phyloP scores from a whole-genome alignment of 2,329 filamentous ascomycete species.

The Diaporthe vaccinii region DNA sequence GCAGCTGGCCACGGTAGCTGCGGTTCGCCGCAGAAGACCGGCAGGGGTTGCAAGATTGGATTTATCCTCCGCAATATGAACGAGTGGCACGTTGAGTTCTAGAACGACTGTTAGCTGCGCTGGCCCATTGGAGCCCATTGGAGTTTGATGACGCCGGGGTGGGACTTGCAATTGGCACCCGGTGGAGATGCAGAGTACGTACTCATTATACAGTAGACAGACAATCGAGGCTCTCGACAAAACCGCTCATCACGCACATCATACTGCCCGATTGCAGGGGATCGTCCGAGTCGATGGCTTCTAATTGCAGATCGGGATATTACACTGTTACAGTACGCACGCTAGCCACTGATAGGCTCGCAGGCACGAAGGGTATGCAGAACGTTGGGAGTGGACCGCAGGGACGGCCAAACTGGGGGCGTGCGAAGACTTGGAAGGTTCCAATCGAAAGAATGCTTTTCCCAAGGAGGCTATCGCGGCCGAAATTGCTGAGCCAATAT shows the following conservation, averaged over 20 bases:
- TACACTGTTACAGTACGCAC: constrained; percentile 18
- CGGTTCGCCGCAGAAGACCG: not conserved
- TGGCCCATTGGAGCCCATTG: constrained; percentile 8
- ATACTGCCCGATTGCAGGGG: constrained; percentile 14
- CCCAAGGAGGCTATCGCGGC: constrained; percentile 23
- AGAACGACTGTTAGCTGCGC: constrained; percentile 16
- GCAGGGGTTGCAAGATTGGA: constrained; percentile 32
- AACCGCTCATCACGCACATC: not conserved
- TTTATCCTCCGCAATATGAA: constrained; percentile 19
- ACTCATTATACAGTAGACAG: not conserved
- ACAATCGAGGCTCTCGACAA: not conserved
- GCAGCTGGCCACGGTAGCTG: constrained; percentile 2
- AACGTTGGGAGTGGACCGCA: constrained; percentile 31
- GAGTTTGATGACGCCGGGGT: constrained; percentile 16
- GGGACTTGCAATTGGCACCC: not conserved
- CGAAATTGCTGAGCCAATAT: constrained; percentile 32
- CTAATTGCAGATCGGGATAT: constrained; percentile 35
- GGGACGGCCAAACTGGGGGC: not conserved
- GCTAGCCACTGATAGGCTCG: constrained; percentile 12
- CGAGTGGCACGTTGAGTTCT: constrained; percentile 20
- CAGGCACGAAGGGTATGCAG: constrained; percentile 16
- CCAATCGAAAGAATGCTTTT: constrained; percentile 2
- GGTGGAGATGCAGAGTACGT: constrained; percentile 11
- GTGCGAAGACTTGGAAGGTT: constrained; percentile 14
- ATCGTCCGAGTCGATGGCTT: constrained; percentile 22